Percentiles rank a stretch among this genome's conserved stretches.
Evolutionary conservation across 805 yeast genomes (phyloP).

Genomic region (Brettanomyces naardenensis): DNA sequence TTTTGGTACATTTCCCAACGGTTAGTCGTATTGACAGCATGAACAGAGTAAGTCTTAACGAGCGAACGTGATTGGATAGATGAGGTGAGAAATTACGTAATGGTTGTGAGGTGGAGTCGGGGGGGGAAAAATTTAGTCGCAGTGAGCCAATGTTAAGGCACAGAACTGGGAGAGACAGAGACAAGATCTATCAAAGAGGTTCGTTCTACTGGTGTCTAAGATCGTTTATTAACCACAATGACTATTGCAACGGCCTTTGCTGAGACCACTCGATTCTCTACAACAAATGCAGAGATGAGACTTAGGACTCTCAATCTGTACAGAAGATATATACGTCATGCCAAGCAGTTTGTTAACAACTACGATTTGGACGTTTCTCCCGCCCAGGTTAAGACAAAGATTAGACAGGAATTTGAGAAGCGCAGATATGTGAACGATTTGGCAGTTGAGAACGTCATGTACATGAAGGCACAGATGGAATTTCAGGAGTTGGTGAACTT

Average conservation of each 20-base stretch:
- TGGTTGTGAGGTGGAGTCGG: no score
- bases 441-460: constrained; percentile 57
- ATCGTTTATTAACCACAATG: no score
- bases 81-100: no score
- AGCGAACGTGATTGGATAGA: no score
- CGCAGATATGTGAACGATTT: constrained; percentile 63
- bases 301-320: constrained; percentile 60
- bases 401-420: constrained; percentile 87
- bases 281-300: constrained; percentile 52
- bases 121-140: no score
- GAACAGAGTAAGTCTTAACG: no score
- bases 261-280: constrained; percentile 64
- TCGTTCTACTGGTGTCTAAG: no score
- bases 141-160: no score
- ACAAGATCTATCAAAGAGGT: no score
- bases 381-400: constrained; percentile 69
- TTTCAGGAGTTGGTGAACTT: constrained; percentile 81
- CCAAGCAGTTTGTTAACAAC: constrained; percentile 42
- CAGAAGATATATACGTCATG: constrained; percentile 61
- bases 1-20: no score
- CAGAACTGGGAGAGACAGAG: no score
- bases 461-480: constrained; percentile 84
- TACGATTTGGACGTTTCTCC: constrained; percentile 74
- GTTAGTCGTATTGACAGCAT: no score
- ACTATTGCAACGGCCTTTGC: constrained; percentile 81